These are phyloP conservation scores for Petunia axillaris DNA, from an alignment of 257 asterid species.

Conservation along the genomic window DNA sequence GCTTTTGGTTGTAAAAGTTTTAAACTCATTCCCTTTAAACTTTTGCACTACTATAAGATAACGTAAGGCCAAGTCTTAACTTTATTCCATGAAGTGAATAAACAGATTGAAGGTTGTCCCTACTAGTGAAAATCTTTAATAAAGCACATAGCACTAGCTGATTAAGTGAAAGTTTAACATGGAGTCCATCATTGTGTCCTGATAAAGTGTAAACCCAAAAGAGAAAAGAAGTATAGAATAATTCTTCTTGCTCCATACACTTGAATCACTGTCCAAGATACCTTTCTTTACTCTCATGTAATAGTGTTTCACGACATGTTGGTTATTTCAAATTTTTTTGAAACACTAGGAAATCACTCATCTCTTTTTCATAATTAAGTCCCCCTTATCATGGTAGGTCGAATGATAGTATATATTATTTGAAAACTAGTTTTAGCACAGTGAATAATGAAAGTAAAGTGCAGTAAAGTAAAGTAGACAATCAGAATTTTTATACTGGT, in stretches of 20 bases:
- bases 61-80: conserved; percentile 12
- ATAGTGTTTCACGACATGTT: conserved; percentile 17
- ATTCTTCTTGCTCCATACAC: conserved; percentile 1
- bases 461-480: too few species aligned
- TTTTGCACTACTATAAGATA: not conserved
- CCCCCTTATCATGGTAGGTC: not conserved
- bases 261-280: conserved; percentile 16
- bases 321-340: not conserved
- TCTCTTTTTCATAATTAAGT: conserved; percentile 2
- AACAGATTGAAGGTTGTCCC: conserved; percentile 24
- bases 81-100: conserved; percentile 25
- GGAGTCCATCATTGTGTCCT: conserved; percentile 29
- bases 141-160: conserved; percentile 25
- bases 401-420: conserved; percentile 13
- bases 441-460: too few species aligned
- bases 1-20: not conserved
- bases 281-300: not conserved
- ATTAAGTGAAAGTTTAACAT: conserved; percentile 25
- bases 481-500: too few species aligned
- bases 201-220: conserved; percentile 25
- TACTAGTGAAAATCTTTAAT: not conserved
- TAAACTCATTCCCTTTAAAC: not conserved
- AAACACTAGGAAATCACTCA: conserved; percentile 16
- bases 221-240: not conserved
- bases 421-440: not conserved